phyloP scores from a whole-genome alignment of 495 filamentous ascomycete species.

The Sabuloglossum arenarium region DNA sequence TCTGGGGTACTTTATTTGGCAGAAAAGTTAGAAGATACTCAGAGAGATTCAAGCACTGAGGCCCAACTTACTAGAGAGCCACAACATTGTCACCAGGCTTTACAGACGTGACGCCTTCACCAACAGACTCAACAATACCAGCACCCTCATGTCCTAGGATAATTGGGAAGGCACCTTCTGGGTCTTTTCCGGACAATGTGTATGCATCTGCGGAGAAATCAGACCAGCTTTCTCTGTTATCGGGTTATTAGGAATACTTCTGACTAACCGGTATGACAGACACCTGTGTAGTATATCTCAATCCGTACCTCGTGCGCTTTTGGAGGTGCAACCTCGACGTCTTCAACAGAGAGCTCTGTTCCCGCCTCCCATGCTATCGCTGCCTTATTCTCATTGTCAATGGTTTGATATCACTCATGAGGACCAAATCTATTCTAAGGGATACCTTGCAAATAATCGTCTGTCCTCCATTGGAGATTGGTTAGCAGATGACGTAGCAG shows the following conservation, averaged over 20 bases:
- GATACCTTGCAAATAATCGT: conserved; percentile 58
- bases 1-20: conserved; percentile 56
- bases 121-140: conserved; percentile 89
- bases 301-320: conserved; percentile 91
- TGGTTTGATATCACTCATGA: neutral
- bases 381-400: conserved; percentile 29
- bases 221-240: neutral
- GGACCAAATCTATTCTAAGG: neutral
- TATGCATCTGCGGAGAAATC: conserved; percentile 53
- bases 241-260: neutral
- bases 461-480: conserved; percentile 17
- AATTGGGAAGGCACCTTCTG: conserved; percentile 93
- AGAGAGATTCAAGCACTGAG: neutral
- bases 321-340: conserved; percentile 83
- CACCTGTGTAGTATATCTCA: conserved; percentile 87
- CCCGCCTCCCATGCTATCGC: conserved; percentile 93
- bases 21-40: neutral
- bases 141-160: conserved; percentile 94
- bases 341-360: conserved; percentile 71
- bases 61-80: conserved; percentile 61
- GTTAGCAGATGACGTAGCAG: neutral
- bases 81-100: conserved; percentile 86
- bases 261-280: conserved; percentile 80
- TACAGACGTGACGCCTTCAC: conserved; percentile 84
- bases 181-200: conserved; percentile 93